phyloP scores from a whole-genome alignment of 2,329 filamentous ascomycete genomes.

The Drechslerella stenobrocha region DNA sequence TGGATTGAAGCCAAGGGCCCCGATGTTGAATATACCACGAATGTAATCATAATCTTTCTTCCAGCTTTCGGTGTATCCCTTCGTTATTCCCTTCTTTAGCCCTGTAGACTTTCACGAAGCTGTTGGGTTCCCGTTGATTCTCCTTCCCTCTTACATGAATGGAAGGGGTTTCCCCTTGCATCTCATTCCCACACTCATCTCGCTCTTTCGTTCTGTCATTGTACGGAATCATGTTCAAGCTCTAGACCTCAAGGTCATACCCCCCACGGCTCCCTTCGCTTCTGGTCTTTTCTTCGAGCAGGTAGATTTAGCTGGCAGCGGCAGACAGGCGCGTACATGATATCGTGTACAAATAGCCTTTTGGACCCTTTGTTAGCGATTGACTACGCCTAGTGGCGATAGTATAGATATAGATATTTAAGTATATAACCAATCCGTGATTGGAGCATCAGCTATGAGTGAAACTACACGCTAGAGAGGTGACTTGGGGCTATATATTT shows the following conservation, averaged over 20 bases:
- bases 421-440: too few relatives aligned
- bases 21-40: conserved; percentile 10
- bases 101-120: not conserved
- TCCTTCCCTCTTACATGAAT: not conserved
- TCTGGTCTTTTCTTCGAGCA: conserved; percentile 8
- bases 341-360: too few relatives aligned
- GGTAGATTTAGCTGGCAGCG: too few relatives aligned
- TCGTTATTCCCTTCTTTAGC: conserved; percentile 3
- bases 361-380: too few relatives aligned
- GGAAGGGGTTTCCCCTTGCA: not conserved
- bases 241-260: conserved; percentile 3
- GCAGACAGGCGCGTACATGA: too few relatives aligned
- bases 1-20: conserved; percentile 6
- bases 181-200: not conserved
- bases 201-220: not conserved
- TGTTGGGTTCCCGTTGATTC: not conserved
- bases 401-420: too few relatives aligned
- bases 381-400: too few relatives aligned
- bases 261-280: not conserved
- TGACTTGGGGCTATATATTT: too few relatives aligned
- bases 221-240: not conserved
- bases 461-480: too few relatives aligned
- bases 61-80: not conserved
- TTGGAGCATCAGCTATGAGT: too few relatives aligned
- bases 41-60: conserved; percentile 22